Evolutionary conservation across 2,329 filamentous ascomycete genomes (phyloP).

Genomic region (Stemphylium lycopersici): DNA sequence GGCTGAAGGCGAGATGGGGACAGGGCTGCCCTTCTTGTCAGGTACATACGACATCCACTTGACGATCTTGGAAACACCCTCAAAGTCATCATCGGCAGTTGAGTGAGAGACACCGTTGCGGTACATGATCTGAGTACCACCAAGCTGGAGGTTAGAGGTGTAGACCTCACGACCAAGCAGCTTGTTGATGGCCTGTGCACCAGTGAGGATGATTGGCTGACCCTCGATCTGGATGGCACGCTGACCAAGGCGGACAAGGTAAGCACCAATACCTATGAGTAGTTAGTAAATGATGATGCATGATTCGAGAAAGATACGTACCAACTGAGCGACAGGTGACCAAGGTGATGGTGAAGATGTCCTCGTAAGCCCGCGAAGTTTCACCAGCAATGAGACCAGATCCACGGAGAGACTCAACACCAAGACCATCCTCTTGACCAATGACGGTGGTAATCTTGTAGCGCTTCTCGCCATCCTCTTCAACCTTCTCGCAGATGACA

Average conservation of each 20-base stretch:
- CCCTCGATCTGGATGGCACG: constrained; percentile 99
- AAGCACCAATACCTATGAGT: constrained; percentile 85
- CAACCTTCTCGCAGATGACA: constrained; percentile 86
- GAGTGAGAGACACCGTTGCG: constrained; percentile 99
- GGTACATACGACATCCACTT: constrained; percentile 98
- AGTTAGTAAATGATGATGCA: constrained; percentile 40
- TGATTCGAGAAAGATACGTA: constrained; percentile 43
- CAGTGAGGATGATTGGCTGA: constrained; percentile 97
- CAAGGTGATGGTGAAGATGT: constrained; percentile 97
- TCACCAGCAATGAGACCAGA: constrained; percentile 98
- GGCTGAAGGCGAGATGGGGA: constrained; percentile 85
- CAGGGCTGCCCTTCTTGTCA: constrained; percentile 89
- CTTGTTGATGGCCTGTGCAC: constrained; percentile 97
- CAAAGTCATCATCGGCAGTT: constrained; percentile 97
- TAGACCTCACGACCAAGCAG: constrained; percentile 97
- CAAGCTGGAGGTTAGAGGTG: constrained; percentile 97
- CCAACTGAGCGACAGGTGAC: constrained; percentile 98
- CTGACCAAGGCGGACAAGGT: constrained; percentile 96
- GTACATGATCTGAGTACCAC: constrained; percentile 99
- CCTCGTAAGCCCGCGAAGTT: constrained; percentile 95
- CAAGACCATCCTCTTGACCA: constrained; percentile 91
- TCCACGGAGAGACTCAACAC: constrained; percentile 95
- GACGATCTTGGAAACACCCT: constrained; percentile 96
- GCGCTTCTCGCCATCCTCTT: constrained; percentile 85
- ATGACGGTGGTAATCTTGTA: constrained; percentile 94